Evolutionary conservation across 306 rosid genomes (phyloP).

Genomic region (Glycine latifolia): DNA sequence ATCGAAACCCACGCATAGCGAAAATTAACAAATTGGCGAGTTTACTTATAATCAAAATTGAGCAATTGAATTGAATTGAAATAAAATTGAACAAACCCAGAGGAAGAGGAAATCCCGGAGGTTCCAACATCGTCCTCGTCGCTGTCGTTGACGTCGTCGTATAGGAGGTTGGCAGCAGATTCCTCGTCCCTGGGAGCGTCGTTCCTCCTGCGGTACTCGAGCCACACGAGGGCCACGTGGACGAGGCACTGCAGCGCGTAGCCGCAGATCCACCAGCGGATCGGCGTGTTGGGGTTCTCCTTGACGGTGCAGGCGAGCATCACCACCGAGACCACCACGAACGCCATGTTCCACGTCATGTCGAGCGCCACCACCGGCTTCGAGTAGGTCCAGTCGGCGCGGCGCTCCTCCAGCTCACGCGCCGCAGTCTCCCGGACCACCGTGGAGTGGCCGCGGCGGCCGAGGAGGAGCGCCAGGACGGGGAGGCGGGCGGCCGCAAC

Average conservation of each 20-base stretch:
- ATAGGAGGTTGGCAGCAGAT: not conserved
- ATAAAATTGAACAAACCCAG: conserved; percentile 52
- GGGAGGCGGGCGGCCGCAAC: conserved; percentile 52
- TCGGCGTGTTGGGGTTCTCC: conserved; percentile 74
- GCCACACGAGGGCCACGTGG: conserved; percentile 74
- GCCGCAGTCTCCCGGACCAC: conserved; percentile 91
- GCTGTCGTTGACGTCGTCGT: not conserved
- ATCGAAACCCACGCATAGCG: not conserved
- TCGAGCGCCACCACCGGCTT: conserved; percentile 87
- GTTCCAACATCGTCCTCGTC: conserved; percentile 21
- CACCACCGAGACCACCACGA: conserved; percentile 66
- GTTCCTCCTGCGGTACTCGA: conserved; percentile 72
- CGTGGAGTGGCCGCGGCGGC: conserved; percentile 76
- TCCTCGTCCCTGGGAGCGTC: conserved; percentile 16
- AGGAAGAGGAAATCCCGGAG: conserved; percentile 27
- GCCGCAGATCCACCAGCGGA: conserved; percentile 81
- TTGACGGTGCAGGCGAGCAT: conserved; percentile 56
- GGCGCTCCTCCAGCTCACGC: conserved; percentile 77
- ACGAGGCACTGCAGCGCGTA: conserved; percentile 74
- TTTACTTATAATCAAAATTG: not conserved
- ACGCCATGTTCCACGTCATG: conserved; percentile 78
- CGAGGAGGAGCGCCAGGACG: conserved; percentile 69
- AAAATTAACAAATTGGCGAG: not conserved
- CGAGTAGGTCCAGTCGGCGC: conserved; percentile 91
- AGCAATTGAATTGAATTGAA: not conserved